Evolutionary conservation across 2,329 filamentous ascomycete genomes (phyloP).

Genomic region (Lecanoromycetidae sp.): DNA sequence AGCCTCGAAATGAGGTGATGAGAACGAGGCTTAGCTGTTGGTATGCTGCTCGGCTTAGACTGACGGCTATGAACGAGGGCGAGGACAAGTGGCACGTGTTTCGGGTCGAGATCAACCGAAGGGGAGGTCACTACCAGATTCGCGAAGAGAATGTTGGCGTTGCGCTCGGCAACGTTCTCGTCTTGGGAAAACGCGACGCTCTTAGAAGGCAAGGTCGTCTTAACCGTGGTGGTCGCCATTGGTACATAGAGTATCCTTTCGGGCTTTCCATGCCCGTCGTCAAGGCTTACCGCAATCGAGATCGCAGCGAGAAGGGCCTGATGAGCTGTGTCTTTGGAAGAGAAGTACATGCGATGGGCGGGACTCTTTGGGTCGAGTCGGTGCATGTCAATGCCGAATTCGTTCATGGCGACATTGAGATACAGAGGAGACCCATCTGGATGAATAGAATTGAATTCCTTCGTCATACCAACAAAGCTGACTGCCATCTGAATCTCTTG

Average conservation of each 20-base stretch:
- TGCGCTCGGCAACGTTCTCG: conserved; percentile 63
- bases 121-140: conserved; percentile 95
- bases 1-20: conserved; percentile 68
- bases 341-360: conserved; percentile 97
- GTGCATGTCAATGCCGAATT: conserved; percentile 85
- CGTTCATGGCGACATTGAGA: conserved; percentile 87
- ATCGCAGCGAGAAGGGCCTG: conserved; percentile 86
- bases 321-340: conserved; percentile 81
- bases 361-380: conserved; percentile 84
- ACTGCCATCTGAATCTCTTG: conserved; percentile 95
- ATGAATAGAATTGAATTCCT: conserved; percentile 58
- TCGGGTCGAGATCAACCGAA: conserved; percentile 82
- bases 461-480: conserved; percentile 78
- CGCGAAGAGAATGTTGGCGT: conserved; percentile 90
- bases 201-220: conserved; percentile 89
- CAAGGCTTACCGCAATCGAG: conserved; percentile 80
- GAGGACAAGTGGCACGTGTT: conserved; percentile 75
- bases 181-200: conserved; percentile 69
- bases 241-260: conserved; percentile 86
- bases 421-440: conserved; percentile 59
- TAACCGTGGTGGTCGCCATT: conserved; percentile 91
- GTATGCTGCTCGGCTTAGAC: conserved; percentile 25
- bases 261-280: conserved; percentile 75
- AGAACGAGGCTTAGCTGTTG: neutral
- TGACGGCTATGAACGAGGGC: conserved; percentile 48